phyloP scores from a whole-genome alignment of 2,329 filamentous ascomycete species.

The Arthrobotrys musiformis region DNA sequence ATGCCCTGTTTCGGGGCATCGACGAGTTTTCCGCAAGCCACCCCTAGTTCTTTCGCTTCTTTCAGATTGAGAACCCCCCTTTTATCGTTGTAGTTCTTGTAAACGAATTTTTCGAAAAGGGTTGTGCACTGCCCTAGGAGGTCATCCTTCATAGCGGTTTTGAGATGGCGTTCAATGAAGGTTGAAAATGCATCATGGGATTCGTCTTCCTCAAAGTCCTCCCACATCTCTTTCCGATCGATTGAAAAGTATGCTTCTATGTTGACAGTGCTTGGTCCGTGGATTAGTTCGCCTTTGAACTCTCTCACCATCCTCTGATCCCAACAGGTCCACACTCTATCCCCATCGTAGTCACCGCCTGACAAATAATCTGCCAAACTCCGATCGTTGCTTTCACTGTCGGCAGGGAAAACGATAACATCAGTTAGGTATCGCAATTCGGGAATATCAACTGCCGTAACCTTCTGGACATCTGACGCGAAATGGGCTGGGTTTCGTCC shows the following conservation, averaged over 20 bases:
- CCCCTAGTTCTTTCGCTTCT: conserved; percentile 67
- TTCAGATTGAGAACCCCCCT: conserved; percentile 63
- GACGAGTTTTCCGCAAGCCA: conserved; percentile 68
- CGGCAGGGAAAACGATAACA: conserved; percentile 79
- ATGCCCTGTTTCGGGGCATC: conserved; percentile 71
- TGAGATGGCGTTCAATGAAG: conserved; percentile 69
- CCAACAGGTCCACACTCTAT: conserved; percentile 80
- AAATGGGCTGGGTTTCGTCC: conserved; percentile 76
- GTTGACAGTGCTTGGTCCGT: conserved; percentile 60
- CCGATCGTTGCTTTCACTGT: conserved; percentile 65
- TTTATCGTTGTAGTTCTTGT: conserved; percentile 63
- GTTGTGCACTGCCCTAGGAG: conserved; percentile 74
- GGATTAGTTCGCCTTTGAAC: conserved; percentile 71
- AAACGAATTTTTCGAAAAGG: conserved; percentile 73
- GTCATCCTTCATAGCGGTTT: conserved; percentile 69
- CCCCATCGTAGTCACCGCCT: conserved; percentile 84
- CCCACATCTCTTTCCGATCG: conserved; percentile 34
- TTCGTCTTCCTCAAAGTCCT: conserved; percentile 24
- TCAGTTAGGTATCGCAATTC: conserved; percentile 77
- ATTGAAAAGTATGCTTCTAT: conserved; percentile 32
- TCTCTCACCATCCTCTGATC: conserved; percentile 72
- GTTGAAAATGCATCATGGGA: conserved; percentile 60
- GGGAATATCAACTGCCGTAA: conserved; percentile 64
- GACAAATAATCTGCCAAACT: conserved; percentile 77
- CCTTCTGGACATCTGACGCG: conserved; percentile 77